phyloP scores from a whole-genome alignment of 202 grass and related monocot genomes.

The Bolboschoenoplectus hybrid region DNA sequence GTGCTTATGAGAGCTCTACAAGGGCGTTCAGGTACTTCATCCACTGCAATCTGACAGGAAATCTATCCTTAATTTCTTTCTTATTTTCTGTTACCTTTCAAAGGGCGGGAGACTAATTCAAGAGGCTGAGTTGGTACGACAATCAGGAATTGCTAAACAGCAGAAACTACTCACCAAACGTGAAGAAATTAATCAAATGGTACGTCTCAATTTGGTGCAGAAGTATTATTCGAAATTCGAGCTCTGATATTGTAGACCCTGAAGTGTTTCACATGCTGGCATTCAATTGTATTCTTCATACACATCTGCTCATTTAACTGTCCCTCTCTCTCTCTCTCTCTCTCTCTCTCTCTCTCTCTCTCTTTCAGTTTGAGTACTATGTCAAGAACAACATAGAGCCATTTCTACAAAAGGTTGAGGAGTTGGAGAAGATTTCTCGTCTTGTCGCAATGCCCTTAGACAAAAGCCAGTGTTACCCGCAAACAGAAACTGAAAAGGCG shows the following conservation, averaged over 20 bases:
- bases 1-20: too few relatives aligned
- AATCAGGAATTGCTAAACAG: conserved; percentile 37
- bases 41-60: conserved; percentile 4
- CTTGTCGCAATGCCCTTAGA: neutral
- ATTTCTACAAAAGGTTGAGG: conserved; percentile 39
- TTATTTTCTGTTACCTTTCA: conserved; percentile 19
- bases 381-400: conserved; percentile 24
- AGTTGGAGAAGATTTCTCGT: conserved; percentile 31
- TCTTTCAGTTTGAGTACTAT: conserved; percentile 42
- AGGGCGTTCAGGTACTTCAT: too few relatives aligned
- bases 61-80: neutral
- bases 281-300: neutral
- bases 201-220: conserved; percentile 35
- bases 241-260: conserved; percentile 6
- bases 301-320: conserved; percentile 18
- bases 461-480: neutral
- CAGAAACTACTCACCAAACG: conserved; percentile 47
- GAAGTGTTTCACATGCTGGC: neutral
- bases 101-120: conserved; percentile 51
- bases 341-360: conserved; percentile 29
- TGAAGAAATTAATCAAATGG: conserved; percentile 45
- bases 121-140: conserved; percentile 40
- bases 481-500: neutral
- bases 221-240: neutral
- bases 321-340: neutral